A percentile compares a stretch with the other conserved stretches of the same genome.
These are phyloP conservation scores for Piromyces finnis DNA, from an alignment of 192 early-diverging fungal species.

Conservation along the genomic window DNA sequence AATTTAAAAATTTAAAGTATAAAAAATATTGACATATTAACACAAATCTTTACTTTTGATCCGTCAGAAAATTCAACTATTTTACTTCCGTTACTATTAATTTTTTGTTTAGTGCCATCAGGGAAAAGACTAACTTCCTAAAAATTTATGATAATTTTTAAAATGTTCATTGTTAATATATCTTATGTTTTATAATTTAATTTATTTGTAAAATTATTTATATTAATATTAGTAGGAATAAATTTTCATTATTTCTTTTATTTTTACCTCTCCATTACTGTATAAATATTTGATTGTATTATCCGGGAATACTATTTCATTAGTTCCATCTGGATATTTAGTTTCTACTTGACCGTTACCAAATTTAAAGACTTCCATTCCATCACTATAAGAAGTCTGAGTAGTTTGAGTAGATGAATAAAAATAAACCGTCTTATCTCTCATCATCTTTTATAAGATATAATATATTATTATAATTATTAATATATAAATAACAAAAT, in stretches of 20 bases:
- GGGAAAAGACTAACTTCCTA: not conserved
- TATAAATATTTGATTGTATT: not conserved
- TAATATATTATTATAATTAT: no score
- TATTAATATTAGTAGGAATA: no score
- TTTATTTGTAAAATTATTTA: no score
- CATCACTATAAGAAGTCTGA: not conserved
- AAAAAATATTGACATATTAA: no score
- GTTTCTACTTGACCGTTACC: not conserved
- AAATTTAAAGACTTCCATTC: not conserved
- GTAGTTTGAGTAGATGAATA: not conserved
- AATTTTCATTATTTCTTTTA: no score
- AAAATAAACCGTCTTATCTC: not conserved
- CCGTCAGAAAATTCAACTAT: constrained; percentile 1
- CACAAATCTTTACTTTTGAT: not conserved
- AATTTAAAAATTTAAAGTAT: no score
- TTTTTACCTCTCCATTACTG: not conserved
- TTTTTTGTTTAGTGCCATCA: not conserved
- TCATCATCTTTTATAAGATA: not conserved
- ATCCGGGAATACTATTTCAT: not conserved
- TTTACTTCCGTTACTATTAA: not conserved
- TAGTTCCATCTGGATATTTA: not conserved
- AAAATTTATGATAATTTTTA: not conserved
- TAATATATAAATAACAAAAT: no score
- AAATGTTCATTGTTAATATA: no score
- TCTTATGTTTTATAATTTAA: no score